Percentiles rank a stretch among this genome's conserved stretches.
Conservation (phyloP, 1,284 basidiomycete species). For the Trametes sp. region DNA sequence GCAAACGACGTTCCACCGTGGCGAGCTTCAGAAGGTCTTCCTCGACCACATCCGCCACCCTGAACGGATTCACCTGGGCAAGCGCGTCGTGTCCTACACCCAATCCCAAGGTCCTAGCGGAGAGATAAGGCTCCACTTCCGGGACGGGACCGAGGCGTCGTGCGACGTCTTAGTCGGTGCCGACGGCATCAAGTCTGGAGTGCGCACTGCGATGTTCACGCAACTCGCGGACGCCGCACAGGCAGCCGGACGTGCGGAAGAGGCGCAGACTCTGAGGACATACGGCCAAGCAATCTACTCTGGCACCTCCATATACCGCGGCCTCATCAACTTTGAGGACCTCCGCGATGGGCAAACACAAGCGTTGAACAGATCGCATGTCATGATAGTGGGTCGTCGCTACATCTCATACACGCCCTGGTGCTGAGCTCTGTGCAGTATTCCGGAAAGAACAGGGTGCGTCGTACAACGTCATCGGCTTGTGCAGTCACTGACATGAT, state of each 20-base stretch:
- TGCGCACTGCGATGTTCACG: constrained; percentile 22
- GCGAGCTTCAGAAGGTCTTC: constrained; percentile 58
- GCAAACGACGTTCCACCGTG: constrained; percentile 55
- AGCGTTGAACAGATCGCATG: background rate
- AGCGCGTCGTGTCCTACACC: constrained; percentile 55
- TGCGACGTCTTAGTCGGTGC: constrained; percentile 58
- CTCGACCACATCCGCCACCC: constrained; percentile 50
- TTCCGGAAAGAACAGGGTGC: constrained; percentile 39
- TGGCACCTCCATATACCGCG: constrained; percentile 6
- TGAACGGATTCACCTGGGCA: constrained; percentile 52
- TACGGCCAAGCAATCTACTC: background rate
- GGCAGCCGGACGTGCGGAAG: background rate
- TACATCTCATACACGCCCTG: background rate
- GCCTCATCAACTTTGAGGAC: background rate
- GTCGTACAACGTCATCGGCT: background rate
- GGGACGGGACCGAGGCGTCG: constrained; percentile 53
- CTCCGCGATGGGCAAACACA: background rate
- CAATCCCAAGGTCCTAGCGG: constrained; percentile 36
- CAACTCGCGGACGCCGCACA: constrained; percentile 20
- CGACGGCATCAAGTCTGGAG: constrained; percentile 8
- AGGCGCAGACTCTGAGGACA: background rate
- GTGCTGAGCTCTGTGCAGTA: constrained; percentile 26
- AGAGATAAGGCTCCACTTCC: constrained; percentile 51
- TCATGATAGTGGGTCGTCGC: background rate
- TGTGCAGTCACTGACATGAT: too few relatives aligned